A percentile compares a stretch with the other conserved stretches of the same genome.
Conservation (phyloP, 2,329 filamentous ascomycete genomes). For the Xylaria arbuscula region DNA sequence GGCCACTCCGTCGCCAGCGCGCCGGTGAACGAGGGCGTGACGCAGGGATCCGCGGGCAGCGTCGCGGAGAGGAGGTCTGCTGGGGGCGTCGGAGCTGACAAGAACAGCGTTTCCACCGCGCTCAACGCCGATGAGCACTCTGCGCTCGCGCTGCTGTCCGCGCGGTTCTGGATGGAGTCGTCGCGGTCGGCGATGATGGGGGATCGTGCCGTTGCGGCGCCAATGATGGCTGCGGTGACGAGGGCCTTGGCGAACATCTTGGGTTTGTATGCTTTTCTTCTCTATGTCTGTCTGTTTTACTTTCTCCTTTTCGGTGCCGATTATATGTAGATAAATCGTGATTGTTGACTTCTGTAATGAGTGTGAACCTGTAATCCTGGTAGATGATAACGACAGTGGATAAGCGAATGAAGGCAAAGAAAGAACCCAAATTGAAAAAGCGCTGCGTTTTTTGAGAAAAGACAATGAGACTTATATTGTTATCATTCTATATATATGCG, state of each 20-base stretch:
- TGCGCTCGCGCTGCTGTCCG: conserved; percentile 28
- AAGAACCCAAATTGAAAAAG: not conserved
- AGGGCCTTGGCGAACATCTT: conserved; percentile 36
- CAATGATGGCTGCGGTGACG: conserved; percentile 35
- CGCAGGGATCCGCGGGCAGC: conserved; percentile 41
- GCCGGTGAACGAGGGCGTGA: conserved; percentile 40
- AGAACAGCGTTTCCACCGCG: conserved; percentile 37
- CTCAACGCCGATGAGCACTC: conserved; percentile 39
- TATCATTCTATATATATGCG: not conserved
- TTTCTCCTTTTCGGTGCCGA: not conserved
- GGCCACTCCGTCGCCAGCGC: conserved; percentile 36
- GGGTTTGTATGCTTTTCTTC: not conserved
- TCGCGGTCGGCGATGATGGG: conserved; percentile 39
- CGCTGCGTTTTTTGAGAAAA: not conserved
- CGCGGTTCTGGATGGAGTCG: conserved; percentile 37
- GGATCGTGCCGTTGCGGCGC: conserved; percentile 38
- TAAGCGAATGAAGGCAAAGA: not conserved
- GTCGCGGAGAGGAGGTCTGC: conserved; percentile 31
- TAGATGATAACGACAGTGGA: not conserved
- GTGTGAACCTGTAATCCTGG: not conserved
- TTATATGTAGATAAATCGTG: not conserved
- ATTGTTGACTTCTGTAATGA: not conserved
- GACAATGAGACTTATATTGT: not conserved
- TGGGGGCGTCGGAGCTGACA: conserved; percentile 39
- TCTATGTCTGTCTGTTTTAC: not conserved